phyloP scores from a whole-genome alignment of 2,329 filamentous ascomycete genomes.

The Diaporthe citri region DNA sequence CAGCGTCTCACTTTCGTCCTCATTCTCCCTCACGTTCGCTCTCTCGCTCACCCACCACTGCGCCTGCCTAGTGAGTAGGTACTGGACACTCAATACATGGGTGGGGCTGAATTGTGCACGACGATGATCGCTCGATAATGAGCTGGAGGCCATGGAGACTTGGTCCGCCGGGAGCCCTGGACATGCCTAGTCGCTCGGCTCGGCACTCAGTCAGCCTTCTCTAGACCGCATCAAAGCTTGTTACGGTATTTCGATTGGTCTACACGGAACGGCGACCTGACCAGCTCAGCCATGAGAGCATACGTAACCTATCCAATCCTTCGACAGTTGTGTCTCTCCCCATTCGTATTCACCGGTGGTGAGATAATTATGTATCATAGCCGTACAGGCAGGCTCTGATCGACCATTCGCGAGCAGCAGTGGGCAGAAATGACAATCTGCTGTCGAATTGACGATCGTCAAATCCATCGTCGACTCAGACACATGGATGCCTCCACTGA shows the following conservation, averaged over 20 bases:
- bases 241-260: constrained; percentile 2
- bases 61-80: too few species aligned
- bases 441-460: constrained; percentile 14
- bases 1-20: background rate
- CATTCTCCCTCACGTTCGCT: background rate
- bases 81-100: background rate
- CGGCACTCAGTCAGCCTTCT: constrained; percentile 24
- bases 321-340: background rate
- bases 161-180: background rate
- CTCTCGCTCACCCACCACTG: background rate
- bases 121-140: constrained; percentile 9
- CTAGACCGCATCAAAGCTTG: constrained; percentile 19
- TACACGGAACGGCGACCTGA: background rate
- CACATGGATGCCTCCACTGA: background rate
- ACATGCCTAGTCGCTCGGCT: constrained; percentile 8
- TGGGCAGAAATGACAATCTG: constrained; percentile 23
- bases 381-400: background rate
- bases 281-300: constrained; percentile 10
- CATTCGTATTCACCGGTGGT: constrained; percentile 23
- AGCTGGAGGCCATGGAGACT: constrained; percentile 3
- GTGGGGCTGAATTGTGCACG: background rate
- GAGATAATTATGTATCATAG: background rate
- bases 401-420: background rate
- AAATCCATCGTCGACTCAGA: constrained; percentile 15
- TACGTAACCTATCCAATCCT: constrained; percentile 17